Evolutionary conservation across 1,284 basidiomycete genomes (phyloP).

Genomic region (Fistulinella cinereoalba): DNA sequence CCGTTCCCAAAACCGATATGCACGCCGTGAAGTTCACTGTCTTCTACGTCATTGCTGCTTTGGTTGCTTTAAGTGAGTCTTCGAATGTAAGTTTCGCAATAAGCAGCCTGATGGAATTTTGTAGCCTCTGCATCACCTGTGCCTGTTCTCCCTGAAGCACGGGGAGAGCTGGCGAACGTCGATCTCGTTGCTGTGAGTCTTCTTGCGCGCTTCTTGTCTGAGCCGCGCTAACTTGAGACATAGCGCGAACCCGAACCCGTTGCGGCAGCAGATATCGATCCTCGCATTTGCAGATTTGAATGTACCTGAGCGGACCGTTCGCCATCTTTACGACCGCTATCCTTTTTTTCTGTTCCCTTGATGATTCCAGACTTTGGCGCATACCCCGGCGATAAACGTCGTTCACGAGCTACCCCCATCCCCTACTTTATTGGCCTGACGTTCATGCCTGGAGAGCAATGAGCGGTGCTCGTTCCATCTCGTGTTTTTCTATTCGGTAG

Average conservation of each 20-base stretch:
- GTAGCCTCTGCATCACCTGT: conserved; percentile 28
- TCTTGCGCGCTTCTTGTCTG: not conserved
- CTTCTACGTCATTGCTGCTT: conserved; percentile 29
- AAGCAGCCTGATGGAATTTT: conserved; percentile 1
- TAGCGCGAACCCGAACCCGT: not conserved
- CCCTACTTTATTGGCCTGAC: not conserved
- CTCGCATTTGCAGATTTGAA: not conserved
- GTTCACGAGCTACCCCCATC: conserved; percentile 4
- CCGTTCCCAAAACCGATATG: conserved; percentile 26
- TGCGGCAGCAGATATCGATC: not conserved
- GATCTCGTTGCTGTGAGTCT: not conserved
- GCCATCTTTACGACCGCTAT: not conserved
- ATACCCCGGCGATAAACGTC: conserved; percentile 2
- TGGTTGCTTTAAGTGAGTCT: conserved; percentile 26
- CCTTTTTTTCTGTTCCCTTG: not conserved
- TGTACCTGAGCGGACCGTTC: not conserved
- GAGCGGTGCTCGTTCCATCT: conserved; percentile 5
- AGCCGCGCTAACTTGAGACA: not conserved
- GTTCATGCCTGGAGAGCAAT: conserved; percentile 3
- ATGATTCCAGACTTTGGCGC: not conserved
- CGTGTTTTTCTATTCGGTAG: not conserved
- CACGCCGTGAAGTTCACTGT: conserved; percentile 24
- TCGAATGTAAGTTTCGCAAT: not conserved
- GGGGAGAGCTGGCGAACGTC: not conserved
- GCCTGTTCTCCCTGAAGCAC: conserved; percentile 5